Conservation (phyloP, 306 rosid genomes). For the Morella rubra region DNA sequence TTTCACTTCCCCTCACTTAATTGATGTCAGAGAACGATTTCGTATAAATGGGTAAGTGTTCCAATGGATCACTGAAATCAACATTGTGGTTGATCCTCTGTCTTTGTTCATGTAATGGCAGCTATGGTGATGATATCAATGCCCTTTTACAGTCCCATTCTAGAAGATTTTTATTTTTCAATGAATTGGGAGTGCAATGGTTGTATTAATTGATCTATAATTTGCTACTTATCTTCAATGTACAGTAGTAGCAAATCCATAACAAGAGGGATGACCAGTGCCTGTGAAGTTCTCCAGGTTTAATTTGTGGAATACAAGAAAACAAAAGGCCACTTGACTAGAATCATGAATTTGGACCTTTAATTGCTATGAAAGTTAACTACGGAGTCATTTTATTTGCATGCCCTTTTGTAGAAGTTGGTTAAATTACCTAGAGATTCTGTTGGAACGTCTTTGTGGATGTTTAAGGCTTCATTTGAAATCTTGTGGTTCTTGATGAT, state of each 20-base stretch:
- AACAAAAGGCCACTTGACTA: neutral
- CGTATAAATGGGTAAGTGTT: constrained; percentile 69
- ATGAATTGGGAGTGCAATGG: neutral
- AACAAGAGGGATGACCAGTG: neutral
- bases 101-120: neutral
- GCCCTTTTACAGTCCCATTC: neutral
- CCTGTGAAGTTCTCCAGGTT: neutral
- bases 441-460: neutral
- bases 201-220: neutral
- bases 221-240: neutral
- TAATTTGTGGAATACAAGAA: neutral
- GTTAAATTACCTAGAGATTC: neutral
- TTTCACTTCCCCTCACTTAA: constrained; percentile 69
- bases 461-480: neutral
- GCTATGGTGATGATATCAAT: neutral
- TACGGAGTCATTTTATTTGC: neutral
- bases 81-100: neutral
- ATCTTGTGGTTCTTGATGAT: constrained; percentile 10
- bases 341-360: neutral
- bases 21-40: constrained; percentile 70
- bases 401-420: neutral
- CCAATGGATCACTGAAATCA: constrained; percentile 1
- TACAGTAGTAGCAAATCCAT: neutral
- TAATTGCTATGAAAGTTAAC: neutral
- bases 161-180: neutral